These are phyloP conservation scores for Argentina anserina DNA, from an alignment of 306 rosid genomes.

Conservation along the genomic window DNA sequence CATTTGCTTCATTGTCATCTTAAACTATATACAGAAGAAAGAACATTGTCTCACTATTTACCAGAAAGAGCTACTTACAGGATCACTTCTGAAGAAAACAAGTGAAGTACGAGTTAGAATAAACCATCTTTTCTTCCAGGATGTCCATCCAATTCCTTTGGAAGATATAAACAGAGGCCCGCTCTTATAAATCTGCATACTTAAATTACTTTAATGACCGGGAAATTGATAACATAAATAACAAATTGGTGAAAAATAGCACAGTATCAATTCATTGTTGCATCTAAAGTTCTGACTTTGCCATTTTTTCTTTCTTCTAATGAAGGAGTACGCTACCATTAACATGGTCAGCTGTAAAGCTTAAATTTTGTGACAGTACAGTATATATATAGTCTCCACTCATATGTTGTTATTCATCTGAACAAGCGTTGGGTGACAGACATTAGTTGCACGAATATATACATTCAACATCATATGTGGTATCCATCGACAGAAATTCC, in stretches of 20 bases:
- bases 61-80: constrained; percentile 59
- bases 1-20: background rate
- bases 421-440: background rate
- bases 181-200: constrained; percentile 78
- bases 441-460: background rate
- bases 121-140: constrained; percentile 99
- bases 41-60: constrained; percentile 14
- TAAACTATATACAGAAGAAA: background rate
- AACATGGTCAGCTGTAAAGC: background rate
- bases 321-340: background rate
- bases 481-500: background rate
- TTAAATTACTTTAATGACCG: background rate
- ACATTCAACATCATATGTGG: background rate
- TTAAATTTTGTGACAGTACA: background rate
- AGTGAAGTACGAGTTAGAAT: constrained; percentile 82
- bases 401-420: background rate
- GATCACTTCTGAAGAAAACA: constrained; percentile 98
- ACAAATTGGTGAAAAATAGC: background rate
- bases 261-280: background rate
- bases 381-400: background rate
- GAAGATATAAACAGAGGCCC: constrained; percentile 95
- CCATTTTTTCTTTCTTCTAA: background rate
- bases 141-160: constrained; percentile 99
- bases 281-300: background rate
- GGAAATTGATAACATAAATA: background rate